A percentile compares a stretch with the other conserved stretches of the same genome.
Evolutionary conservation across 495 filamentous ascomycete genomes (phyloP).

Genomic region (Usnea hakonensis): DNA sequence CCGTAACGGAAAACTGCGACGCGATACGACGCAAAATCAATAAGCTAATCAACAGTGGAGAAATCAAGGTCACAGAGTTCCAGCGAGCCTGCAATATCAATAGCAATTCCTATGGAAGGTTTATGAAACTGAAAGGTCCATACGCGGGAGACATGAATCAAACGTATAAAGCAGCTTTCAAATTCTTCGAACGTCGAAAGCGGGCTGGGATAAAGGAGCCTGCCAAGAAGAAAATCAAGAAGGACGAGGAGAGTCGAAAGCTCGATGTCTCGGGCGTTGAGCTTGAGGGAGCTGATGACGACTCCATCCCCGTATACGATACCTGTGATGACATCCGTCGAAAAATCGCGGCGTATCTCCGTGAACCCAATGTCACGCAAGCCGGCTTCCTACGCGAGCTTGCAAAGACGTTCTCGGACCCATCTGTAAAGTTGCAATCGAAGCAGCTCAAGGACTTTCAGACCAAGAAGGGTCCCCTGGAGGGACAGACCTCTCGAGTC

Average conservation of each 20-base stretch:
- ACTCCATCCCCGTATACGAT: slow-evolving; percentile 42
- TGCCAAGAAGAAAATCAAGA: slow-evolving; percentile 27
- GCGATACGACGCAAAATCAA: slow-evolving; percentile 8
- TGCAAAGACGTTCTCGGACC: slow-evolving; percentile 27
- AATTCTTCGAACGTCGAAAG: slow-evolving; percentile 39
- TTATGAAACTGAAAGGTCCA: slow-evolving; percentile 26
- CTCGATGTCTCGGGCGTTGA: slow-evolving; percentile 19
- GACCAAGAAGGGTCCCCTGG: slow-evolving; percentile 37
- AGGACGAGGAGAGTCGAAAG: slow-evolving; percentile 30
- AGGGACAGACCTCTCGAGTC: slow-evolving; percentile 35
- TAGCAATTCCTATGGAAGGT: slow-evolving; percentile 25
- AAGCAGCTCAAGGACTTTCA: slow-evolving; percentile 40
- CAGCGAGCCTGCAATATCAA: slow-evolving; percentile 18
- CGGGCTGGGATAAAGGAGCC: slow-evolving; percentile 27
- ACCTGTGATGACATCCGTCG: slow-evolving; percentile 49
- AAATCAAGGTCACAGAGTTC: slow-evolving; percentile 24
- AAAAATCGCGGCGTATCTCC: slow-evolving; percentile 47
- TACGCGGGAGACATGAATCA: slow-evolving; percentile 24
- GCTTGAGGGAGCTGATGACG: slow-evolving; percentile 36
- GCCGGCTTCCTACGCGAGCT: slow-evolving; percentile 46
- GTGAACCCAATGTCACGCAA: slow-evolving; percentile 40
- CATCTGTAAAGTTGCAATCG: slow-evolving; percentile 29
- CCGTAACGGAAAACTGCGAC: slow-evolving; percentile 2
- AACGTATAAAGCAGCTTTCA: slow-evolving; percentile 27
- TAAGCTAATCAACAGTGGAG: slow-evolving; percentile 10